A percentile compares a stretch with the other conserved stretches of the same genome.
Conservation (phyloP, 306 rosid genomes). For the Elaeagnus macrophylla region DNA sequence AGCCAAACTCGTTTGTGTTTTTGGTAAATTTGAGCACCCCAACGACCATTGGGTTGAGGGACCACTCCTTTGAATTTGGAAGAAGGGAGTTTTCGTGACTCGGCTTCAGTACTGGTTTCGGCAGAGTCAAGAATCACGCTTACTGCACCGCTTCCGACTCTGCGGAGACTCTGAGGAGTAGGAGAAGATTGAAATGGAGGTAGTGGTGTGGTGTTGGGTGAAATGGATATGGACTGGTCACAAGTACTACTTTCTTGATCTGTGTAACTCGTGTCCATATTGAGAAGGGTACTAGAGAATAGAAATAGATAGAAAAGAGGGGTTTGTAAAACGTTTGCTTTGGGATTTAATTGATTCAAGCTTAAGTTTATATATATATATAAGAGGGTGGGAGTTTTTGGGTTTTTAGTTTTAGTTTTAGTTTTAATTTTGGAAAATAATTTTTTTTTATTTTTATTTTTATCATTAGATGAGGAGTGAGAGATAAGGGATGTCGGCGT, state of each 20-base stretch:
- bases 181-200: constrained; percentile 18
- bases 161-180: constrained; percentile 34
- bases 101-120: constrained; percentile 44
- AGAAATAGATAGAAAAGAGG: too few species aligned
- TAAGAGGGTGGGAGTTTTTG: too few species aligned
- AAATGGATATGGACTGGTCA: too few species aligned
- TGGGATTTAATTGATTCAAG: background rate
- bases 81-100: constrained; percentile 75
- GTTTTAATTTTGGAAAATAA: too few species aligned
- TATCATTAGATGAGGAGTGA: too few species aligned
- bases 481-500: too few species aligned
- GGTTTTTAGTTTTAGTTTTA: too few species aligned
- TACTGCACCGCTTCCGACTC: constrained; percentile 58
- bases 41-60: constrained; percentile 94
- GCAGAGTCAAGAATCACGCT: constrained; percentile 44
- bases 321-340: background rate
- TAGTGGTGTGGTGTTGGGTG: constrained; percentile 9
- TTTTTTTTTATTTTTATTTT: too few species aligned
- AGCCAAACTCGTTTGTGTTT: constrained; percentile 97
- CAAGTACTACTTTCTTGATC: constrained; percentile 33
- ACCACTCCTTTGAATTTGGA: constrained; percentile 91
- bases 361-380: too few species aligned
- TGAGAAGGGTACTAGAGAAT: too few species aligned
- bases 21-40: constrained; percentile 99
- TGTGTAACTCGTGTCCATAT: constrained; percentile 66